phyloP scores from a whole-genome alignment of 75 land plant species.

The Chamaecyparis obtusa region DNA sequence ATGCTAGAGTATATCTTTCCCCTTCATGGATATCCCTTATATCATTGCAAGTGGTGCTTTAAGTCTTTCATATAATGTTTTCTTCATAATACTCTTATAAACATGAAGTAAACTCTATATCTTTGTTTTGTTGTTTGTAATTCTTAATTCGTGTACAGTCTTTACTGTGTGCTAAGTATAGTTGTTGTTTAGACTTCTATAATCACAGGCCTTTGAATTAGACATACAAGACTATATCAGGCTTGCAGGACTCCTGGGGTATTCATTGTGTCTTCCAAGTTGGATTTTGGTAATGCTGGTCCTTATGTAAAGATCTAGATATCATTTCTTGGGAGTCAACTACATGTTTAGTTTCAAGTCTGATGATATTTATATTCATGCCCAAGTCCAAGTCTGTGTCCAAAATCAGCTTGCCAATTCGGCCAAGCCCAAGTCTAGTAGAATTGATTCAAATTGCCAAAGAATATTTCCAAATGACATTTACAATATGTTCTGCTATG shows the following conservation, averaged over 20 bases:
- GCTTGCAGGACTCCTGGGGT: too few relatives aligned
- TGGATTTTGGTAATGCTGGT: too few relatives aligned
- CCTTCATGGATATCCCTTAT: neutral
- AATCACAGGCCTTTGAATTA: neutral
- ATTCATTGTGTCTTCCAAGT: too few relatives aligned
- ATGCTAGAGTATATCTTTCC: neutral
- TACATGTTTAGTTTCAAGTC: too few relatives aligned
- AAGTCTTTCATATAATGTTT: neutral
- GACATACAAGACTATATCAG: neutral
- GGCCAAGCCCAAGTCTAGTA: too few relatives aligned
- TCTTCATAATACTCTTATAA: neutral
- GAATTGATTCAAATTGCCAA: neutral
- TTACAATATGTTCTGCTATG: neutral
- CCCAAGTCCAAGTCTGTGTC: too few relatives aligned
- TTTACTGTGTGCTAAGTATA: neutral
- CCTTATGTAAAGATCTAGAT: too few relatives aligned
- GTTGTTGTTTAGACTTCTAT: neutral
- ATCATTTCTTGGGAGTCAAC: too few relatives aligned
- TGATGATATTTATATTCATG: too few relatives aligned
- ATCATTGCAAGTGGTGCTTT: neutral
- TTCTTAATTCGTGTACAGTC: neutral
- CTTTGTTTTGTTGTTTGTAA: neutral
- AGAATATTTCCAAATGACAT: neutral
- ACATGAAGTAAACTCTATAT: neutral
- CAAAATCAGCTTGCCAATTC: too few relatives aligned